Base-by-base conservation (phyloP, 441 rosid genomes). In the Arabidopsis lyrata region DNA sequence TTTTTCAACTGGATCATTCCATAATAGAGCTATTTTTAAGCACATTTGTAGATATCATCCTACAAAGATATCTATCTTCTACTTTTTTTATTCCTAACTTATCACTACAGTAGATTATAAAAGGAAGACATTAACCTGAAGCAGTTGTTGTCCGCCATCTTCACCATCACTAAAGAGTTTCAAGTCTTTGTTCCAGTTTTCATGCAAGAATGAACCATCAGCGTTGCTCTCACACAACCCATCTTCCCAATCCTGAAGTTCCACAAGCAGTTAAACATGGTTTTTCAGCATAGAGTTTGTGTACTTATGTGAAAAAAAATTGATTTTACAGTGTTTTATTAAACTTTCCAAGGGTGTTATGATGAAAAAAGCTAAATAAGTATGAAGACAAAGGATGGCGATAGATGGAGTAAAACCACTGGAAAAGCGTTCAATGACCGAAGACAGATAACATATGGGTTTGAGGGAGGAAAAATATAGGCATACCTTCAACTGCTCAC, bases 171-270 rank as follows among this genome's bases (percentile, higher is more conserved):
- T 80, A 74, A 90, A 90, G 64, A 93, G 96, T 68, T 78, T 83
- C 57, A 90, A 73, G 82, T 88, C 97, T 66, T 83, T 93, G 84
- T 93, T 90, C 98, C 97, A 90, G 63, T 93, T 87, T 69, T 88
- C 97, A 80, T 84, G 96, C 83, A 93, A 76, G 86, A 85, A 91
- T 56, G 97, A 90, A 39, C 98, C 98, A 86, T 93, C 95, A 4
- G 88, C 90, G 69, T 88, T 91, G 72, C 83, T 93, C 80, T 91
- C 98, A 55, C 86, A 83, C 42, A 93, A 81, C 59, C 98, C 97
- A 82, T 88, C 86, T 83, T 93, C 97, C 98, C 98, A 93, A 73
- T 91, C 98, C 98, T 93, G 35, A 58, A 36, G 35, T 65, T 42
- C 38, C 56, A 70, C 52, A 72, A 36, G 11, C 74, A 32, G 61